phyloP scores from a whole-genome alignment of 306 rosid species.

The Neltuma alba region DNA sequence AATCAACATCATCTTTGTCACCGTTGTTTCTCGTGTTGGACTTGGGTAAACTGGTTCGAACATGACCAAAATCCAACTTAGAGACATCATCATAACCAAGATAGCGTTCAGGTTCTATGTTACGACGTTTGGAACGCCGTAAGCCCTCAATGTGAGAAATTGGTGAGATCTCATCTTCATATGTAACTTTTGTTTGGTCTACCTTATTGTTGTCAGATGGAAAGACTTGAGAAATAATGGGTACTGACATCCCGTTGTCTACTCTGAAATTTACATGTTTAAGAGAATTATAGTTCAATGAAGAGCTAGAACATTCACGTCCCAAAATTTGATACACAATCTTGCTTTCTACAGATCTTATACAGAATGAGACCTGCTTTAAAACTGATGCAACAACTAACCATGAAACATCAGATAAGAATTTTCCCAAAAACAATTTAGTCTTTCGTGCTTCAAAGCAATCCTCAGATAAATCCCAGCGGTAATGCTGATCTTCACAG shows the following conservation, averaged over 20 bases:
- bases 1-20: slow-evolving; percentile 31
- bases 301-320: slow-evolving; percentile 31
- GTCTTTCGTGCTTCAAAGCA: slow-evolving; percentile 59
- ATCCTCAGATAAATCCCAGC: slow-evolving; percentile 80
- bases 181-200: slow-evolving; percentile 29
- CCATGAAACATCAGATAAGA: slow-evolving; percentile 79
- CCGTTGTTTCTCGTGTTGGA: slow-evolving; percentile 47
- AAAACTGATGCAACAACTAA: slow-evolving; percentile 64
- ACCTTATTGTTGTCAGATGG: slow-evolving; percentile 30
- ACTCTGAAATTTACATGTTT: slow-evolving; percentile 55
- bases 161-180: slow-evolving; percentile 41
- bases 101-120: slow-evolving; percentile 85
- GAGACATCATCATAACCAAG: slow-evolving; percentile 58
- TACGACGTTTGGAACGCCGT: slow-evolving; percentile 88
- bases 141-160: slow-evolving; percentile 48
- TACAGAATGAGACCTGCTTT: slow-evolving; percentile 61
- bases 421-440: slow-evolving; percentile 68
- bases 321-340: slow-evolving; percentile 69
- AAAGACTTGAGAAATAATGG: slow-evolving; percentile 53
- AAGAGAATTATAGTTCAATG: slow-evolving; percentile 37
- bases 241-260: slow-evolving; percentile 52
- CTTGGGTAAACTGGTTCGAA: slow-evolving; percentile 60
- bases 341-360: slow-evolving; percentile 70
- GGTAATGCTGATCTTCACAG: slow-evolving; percentile 56
- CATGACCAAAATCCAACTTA: slow-evolving; percentile 63